A percentile compares a stretch with the other conserved stretches of the same genome.
phyloP scores from a whole-genome alignment of 306 rosid species.

The Luffa aegyptiaca region DNA sequence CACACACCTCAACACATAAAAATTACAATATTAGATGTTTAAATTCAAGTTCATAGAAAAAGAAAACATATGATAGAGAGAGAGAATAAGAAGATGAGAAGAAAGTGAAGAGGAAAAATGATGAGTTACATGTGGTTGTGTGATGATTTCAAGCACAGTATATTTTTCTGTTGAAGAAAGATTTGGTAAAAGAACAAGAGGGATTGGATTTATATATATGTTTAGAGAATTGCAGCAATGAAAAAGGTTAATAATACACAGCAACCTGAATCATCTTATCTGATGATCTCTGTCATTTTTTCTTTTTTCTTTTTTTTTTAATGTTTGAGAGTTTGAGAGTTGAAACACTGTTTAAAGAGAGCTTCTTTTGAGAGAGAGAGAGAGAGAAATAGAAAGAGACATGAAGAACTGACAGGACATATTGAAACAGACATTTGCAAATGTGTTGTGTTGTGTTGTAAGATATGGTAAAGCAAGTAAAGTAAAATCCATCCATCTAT shows the following conservation, averaged over 20 bases:
- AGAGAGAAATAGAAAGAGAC: not conserved
- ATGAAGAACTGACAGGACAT: constrained; percentile 5
- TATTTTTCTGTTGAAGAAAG: no score
- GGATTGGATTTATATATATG: not conserved
- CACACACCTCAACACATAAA: no score
- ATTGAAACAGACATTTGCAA: not conserved
- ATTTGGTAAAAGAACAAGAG: not conserved
- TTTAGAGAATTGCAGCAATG: no score
- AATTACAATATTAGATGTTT: no score
- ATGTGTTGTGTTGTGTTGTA: not conserved
- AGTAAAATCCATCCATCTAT: constrained; percentile 19
- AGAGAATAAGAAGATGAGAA: no score
- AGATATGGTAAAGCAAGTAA: constrained; percentile 3
- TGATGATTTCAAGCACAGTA: not conserved
- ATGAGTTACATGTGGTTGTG: not conserved
- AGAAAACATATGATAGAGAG: no score
- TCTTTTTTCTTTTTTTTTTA: no score
- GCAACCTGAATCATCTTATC: not conserved
- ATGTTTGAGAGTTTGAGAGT: not conserved
- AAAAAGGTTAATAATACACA: no score
- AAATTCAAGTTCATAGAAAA: not conserved
- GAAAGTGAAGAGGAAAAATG: no score
- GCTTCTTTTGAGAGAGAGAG: not conserved
- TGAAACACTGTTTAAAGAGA: not conserved
- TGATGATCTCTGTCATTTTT: not conserved